These are phyloP conservation scores for Linderniella brevidens DNA, from an alignment of 257 asterid species.

Conservation along the genomic window DNA sequence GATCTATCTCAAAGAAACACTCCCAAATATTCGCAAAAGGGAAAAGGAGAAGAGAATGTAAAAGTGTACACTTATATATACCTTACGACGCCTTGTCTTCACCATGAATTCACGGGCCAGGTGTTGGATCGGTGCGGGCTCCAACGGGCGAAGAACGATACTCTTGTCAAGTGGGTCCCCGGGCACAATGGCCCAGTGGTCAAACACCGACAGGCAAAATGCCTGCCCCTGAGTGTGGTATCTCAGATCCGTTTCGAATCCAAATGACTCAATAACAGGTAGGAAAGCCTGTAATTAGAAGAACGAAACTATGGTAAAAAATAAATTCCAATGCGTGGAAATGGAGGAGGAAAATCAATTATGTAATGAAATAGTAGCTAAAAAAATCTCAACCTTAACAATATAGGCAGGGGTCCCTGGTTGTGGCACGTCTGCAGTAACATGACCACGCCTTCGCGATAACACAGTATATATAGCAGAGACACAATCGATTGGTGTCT, in stretches of 20 bases:
- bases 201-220: constrained; percentile 68
- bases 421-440: constrained; percentile 91
- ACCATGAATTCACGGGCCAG: constrained; percentile 98
- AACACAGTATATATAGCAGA: constrained; percentile 86
- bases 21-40: not conserved
- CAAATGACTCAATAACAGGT: constrained; percentile 93
- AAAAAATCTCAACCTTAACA: constrained; percentile 47
- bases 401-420: constrained; percentile 96
- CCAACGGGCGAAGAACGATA: constrained; percentile 80
- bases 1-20: not conserved
- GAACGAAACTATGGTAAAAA: not conserved
- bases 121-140: constrained; percentile 96
- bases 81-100: constrained; percentile 97
- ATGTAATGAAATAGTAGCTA: not conserved
- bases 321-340: not conserved
- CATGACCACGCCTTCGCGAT: constrained; percentile 95
- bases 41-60: not conserved
- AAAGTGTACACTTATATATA: too few species aligned
- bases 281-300: constrained; percentile 56
- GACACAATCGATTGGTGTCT: constrained; percentile 93
- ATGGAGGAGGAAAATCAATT: not conserved
- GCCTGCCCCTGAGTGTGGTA: constrained; percentile 99
- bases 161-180: constrained; percentile 95
- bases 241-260: constrained; percentile 94
- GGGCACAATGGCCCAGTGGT: constrained; percentile 95